Conservation (phyloP, 139 green algal genomes). For the Nannochloris sp. region DNA sequence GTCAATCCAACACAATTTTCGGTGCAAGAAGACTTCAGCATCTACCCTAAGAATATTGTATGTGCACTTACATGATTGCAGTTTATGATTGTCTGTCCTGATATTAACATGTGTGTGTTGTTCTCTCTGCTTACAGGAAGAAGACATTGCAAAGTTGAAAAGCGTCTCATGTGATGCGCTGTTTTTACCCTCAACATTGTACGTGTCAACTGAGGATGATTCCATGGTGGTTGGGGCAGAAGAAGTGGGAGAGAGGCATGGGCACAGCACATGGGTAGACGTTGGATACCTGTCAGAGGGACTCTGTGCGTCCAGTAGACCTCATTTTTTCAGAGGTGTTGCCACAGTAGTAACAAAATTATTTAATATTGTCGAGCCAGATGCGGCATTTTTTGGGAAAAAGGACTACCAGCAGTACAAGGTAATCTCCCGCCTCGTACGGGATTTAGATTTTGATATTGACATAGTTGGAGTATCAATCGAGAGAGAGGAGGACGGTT, state of each 20-base stretch:
- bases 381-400: slow-evolving; percentile 89
- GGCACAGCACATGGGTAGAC: slow-evolving; percentile 72
- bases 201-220: slow-evolving; percentile 15
- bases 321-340: slow-evolving; percentile 96
- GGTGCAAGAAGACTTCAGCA: slow-evolving; percentile 86
- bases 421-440: slow-evolving; percentile 77
- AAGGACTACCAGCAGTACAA: slow-evolving; percentile 98
- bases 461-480: slow-evolving; percentile 79
- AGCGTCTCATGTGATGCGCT: slow-evolving; percentile 52
- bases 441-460: slow-evolving; percentile 85
- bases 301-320: slow-evolving; percentile 73
- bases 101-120: not conserved
- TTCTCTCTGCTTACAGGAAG: slow-evolving; percentile 33
- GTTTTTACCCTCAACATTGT: slow-evolving; percentile 47
- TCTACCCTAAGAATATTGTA: slow-evolving; percentile 75
- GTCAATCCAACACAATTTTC: slow-evolving; percentile 92
- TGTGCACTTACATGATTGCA: not conserved
- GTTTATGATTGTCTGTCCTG: slow-evolving; percentile 8
- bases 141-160: slow-evolving; percentile 63
- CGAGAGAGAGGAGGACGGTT: slow-evolving; percentile 74
- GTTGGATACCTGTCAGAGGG: slow-evolving; percentile 70
- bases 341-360: slow-evolving; percentile 93
- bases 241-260: slow-evolving; percentile 18
- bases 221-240: slow-evolving; percentile 47
- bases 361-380: slow-evolving; percentile 93